Evolutionary conservation across 805 yeast species (phyloP).

Genomic region (Naumovozyma dairenensis): DNA sequence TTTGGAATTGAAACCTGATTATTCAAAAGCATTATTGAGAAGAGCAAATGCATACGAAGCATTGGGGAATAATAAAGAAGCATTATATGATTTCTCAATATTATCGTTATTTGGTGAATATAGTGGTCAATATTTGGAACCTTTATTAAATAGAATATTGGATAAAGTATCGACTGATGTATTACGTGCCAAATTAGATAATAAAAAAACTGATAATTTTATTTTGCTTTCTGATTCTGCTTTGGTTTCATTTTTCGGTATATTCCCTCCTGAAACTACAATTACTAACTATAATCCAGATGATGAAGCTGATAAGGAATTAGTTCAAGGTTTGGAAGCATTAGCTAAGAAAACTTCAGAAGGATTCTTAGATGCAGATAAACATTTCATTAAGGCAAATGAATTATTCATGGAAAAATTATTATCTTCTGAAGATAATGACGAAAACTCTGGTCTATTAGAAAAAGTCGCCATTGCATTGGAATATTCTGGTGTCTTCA

Average conservation of each 20-base stretch:
- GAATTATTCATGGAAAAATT: constrained; percentile 31
- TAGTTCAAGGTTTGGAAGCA: constrained; percentile 55
- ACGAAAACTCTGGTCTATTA: constrained; percentile 22
- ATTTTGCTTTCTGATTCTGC: constrained; percentile 76
- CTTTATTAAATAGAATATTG: constrained; percentile 78
- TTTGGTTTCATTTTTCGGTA: constrained; percentile 76
- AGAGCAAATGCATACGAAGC: constrained; percentile 89
- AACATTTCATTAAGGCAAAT: constrained; percentile 46
- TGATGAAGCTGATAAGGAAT: constrained; percentile 53
- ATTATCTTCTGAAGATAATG: constrained; percentile 16
- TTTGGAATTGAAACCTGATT: constrained; percentile 75
- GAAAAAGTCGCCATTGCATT: constrained; percentile 56
- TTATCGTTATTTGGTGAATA: constrained; percentile 79
- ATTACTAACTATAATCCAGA: constrained; percentile 42
- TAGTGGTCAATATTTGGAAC: constrained; percentile 66
- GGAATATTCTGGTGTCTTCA: constrained; percentile 76
- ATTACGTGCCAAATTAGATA: constrained; percentile 42
- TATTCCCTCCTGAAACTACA: constrained; percentile 52
- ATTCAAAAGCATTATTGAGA: constrained; percentile 83
- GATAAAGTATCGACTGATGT: constrained; percentile 67
- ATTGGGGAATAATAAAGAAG: constrained; percentile 66
- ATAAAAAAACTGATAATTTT: constrained; percentile 27
- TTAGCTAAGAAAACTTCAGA: constrained; percentile 36
- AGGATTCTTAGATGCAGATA: constrained; percentile 32
- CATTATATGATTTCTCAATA: constrained; percentile 86